Evolutionary conservation across 768 basidiomycete genomes (phyloP).

Genomic region (Lactarius sanguifluus): DNA sequence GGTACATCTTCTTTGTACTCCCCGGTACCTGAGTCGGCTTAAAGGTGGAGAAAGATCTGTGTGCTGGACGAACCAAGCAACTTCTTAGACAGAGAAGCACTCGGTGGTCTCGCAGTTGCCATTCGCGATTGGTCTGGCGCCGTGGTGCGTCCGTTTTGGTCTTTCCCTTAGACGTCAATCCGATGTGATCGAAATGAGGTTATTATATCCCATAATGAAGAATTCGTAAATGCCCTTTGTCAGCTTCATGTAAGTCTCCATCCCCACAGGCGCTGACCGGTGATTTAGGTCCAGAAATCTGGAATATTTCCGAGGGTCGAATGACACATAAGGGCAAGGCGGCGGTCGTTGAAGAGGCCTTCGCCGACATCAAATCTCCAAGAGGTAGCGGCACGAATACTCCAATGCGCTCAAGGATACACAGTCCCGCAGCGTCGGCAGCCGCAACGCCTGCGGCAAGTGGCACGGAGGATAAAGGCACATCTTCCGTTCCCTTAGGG

Average conservation of each 20-base stretch:
- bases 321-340: conserved; percentile 88
- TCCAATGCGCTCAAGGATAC: conserved; percentile 64
- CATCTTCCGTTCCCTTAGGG: conserved; percentile 45
- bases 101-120: conserved; percentile 92
- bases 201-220: conserved; percentile 95
- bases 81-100: conserved; percentile 94
- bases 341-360: conserved; percentile 80
- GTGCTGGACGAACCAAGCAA: conserved; percentile 91
- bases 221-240: conserved; percentile 84
- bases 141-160: conserved; percentile 51
- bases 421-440: conserved; percentile 68
- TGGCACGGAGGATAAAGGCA: conserved; percentile 63
- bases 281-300: conserved; percentile 79
- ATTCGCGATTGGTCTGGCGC: conserved; percentile 95
- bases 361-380: conserved; percentile 66
- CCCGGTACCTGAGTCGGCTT: conserved; percentile 21
- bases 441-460: conserved; percentile 75
- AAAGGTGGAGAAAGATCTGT: conserved; percentile 50
- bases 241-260: conserved; percentile 38
- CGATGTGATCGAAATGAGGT: conserved; percentile 46
- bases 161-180: conserved; percentile 31
- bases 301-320: conserved; percentile 86
- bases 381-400: conserved; percentile 73
- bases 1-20: conserved; percentile 41
- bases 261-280: conserved; percentile 29